Evolutionary conservation across 2,329 filamentous ascomycete species (phyloP), one percentile per base, ranked within the genome.

Genomic region (Venturia pyrina): DNA sequence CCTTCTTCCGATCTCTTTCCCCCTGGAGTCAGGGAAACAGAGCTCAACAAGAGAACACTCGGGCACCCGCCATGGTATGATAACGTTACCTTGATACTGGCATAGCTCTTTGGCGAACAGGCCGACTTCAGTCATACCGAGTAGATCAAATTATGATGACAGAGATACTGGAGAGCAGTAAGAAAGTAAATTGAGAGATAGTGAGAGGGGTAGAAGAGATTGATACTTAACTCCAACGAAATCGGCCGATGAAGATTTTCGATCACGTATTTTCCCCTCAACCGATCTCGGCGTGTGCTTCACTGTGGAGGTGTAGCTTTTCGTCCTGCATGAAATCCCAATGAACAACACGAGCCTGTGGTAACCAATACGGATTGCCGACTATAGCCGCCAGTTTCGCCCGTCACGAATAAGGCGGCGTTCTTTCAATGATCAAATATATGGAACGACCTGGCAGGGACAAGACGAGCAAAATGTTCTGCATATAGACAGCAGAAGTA

Each of bases 11-110:
- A 41, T 37, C 66, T 65, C 64, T 63, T 66, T 44, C 64, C 21
- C 65, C 62, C 57, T 62, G 67, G 65, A 68, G 66, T 69, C 64
- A 67, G 65, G 48, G 46, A 50, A 50, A 15, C 10, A 41, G 44
- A 61, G 46, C 21, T 56, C 64, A 56, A 17, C 53, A 59, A 37
- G 65, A 40, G 65, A 66, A 62, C 59, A 62, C 71, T 69, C 67
- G 71, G 73, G 76, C 73, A 77, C 75, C 75, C 72, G 76, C 73
- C 75, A 76, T 78, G 77, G 74, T 75, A 73, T 69, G 72, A 67
- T 11, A 73, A 74, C 73, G 73, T 76, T 78, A 78, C 77, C 77
- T 78, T 76, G 76, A 78, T 75, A 73, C 71, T 70, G 69, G 69
- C 70, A 75, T 75, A 73, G 68, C 68, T 74, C 72, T 73, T 76